Evolutionary conservation across 2,329 filamentous ascomycete genomes (phyloP), one percentile per base, ranked within the genome.

Genomic region (Pezicula rhizophila): DNA sequence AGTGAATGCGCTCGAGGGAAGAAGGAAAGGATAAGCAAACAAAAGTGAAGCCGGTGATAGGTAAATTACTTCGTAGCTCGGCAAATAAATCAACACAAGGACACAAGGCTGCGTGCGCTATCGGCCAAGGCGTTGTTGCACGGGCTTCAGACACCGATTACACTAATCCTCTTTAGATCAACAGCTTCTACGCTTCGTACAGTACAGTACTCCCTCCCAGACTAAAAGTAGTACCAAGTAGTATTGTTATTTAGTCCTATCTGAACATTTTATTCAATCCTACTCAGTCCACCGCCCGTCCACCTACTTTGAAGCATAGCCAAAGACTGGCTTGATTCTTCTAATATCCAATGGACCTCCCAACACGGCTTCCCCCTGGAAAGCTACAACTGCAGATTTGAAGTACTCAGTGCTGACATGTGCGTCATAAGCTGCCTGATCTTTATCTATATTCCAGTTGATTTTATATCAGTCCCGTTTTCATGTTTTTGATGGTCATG

Each of bases 271-370:
- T n/a, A n/a, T 31, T 12, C 5, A 31, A 10, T 12, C 11, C 11
- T 10, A 31, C 12, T 31, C 28, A 11, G 8, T 31, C 8, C 8
- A 31, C 8, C 8, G n/a, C n/a, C n/a, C n/a, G n/a, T n/a, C 28
- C 7, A 10, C 40, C 35, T 51, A 57, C 46, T 51, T 46, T 11
- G 50, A 51, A 7, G 40, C 50, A 42, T 54, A 58, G 5, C 52
- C 56, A 25, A 11, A 54, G 43, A 56, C 31, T 5, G 50, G 51
- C 45, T 53, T 58, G 38, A 56, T 53, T 12, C 51, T 57, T 50
- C 49, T 58, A 33, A 57, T 54, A 47, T 57, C 50, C n/a, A 53
- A 40, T 3, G 51, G 47, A 3, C 43, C 51, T 23, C 42, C 44
- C 20, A 58, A 40, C 10, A 58, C 20, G 3, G 17, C 37, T 33